Conservation (phyloP, 345 rosid genomes). For the Triadica sebifera region DNA sequence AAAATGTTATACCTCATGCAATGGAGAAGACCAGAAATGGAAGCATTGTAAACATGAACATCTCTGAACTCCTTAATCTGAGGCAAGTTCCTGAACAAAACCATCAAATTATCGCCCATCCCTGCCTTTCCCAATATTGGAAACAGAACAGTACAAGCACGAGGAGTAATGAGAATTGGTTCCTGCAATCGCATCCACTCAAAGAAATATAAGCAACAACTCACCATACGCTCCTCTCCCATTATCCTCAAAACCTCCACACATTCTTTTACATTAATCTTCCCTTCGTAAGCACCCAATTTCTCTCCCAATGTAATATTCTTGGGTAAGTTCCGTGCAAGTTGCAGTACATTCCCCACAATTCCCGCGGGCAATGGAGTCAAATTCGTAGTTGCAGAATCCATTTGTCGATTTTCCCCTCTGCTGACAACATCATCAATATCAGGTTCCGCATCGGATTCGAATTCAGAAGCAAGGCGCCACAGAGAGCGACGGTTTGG, state of each 20-base stretch:
- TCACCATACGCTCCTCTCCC: slow-evolving; percentile 53
- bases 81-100: slow-evolving; percentile 64
- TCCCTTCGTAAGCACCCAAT: slow-evolving; percentile 44
- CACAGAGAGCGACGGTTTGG: slow-evolving; percentile 67
- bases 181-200: slow-evolving; percentile 89
- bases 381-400: slow-evolving; percentile 17
- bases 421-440: not conserved
- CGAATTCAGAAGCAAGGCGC: slow-evolving; percentile 52
- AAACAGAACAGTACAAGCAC: slow-evolving; percentile 67
- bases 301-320: slow-evolving; percentile 71
- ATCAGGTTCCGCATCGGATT: slow-evolving; percentile 29
- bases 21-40: slow-evolving; percentile 63
- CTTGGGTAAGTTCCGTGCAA: slow-evolving; percentile 47
- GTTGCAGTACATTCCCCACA: slow-evolving; percentile 47
- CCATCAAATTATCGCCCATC: slow-evolving; percentile 55
- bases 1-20: slow-evolving; percentile 50
- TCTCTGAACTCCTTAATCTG: slow-evolving; percentile 50
- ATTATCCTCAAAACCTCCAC: slow-evolving; percentile 53
- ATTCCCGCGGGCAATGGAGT: slow-evolving; percentile 18
- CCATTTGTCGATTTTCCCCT: slow-evolving; percentile 22
- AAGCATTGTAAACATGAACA: slow-evolving; percentile 72
- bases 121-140: slow-evolving; percentile 58
- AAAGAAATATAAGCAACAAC: slow-evolving; percentile 56
- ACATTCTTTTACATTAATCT: slow-evolving; percentile 45
- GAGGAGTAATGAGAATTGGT: slow-evolving; percentile 60